phyloP scores from a whole-genome alignment of 768 basidiomycete genomes.

The Podaxis mareebaensis region DNA sequence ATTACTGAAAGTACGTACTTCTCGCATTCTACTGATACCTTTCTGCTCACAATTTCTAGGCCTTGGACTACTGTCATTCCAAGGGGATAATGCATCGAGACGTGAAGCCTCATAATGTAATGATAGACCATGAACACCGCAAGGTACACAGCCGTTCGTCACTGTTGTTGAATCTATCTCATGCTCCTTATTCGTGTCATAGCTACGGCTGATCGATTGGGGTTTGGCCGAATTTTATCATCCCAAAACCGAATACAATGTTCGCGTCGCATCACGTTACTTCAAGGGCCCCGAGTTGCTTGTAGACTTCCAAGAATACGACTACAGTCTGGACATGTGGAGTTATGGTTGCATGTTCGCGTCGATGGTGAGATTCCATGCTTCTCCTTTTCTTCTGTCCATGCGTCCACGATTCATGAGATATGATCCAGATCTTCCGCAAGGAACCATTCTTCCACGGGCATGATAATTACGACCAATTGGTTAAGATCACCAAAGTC shows the following conservation, averaged over 20 bases:
- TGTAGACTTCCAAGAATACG: constrained; percentile 98
- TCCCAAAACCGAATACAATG: constrained; percentile 96
- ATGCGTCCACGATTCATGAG: constrained; percentile 15
- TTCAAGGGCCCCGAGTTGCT: constrained; percentile 97
- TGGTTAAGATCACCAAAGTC: constrained; percentile 98
- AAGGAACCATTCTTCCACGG: constrained; percentile 99
- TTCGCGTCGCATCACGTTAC: constrained; percentile 95
- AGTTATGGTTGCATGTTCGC: constrained; percentile 99
- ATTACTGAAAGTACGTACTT: constrained; percentile 73
- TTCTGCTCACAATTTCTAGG: constrained; percentile 46
- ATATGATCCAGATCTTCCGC: constrained; percentile 79
- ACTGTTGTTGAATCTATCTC: constrained; percentile 9
- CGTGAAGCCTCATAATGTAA: constrained; percentile 98
- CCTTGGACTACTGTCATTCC: constrained; percentile 96
- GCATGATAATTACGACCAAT: constrained; percentile 97
- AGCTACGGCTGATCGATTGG: constrained; percentile 98
- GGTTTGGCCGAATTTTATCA: constrained; percentile 99
- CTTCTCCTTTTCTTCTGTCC: constrained; percentile 9
- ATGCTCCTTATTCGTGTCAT: constrained; percentile 18
- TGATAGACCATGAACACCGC: constrained; percentile 98
- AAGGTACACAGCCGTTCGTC: constrained; percentile 56
- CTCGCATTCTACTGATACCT: neutral
- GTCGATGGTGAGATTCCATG: constrained; percentile 72
- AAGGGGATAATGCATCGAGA: constrained; percentile 99
- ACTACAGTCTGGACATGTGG: constrained; percentile 99